phyloP scores from a whole-genome alignment of 768 basidiomycete species.

The Rhodosporidiobolus sp. region DNA sequence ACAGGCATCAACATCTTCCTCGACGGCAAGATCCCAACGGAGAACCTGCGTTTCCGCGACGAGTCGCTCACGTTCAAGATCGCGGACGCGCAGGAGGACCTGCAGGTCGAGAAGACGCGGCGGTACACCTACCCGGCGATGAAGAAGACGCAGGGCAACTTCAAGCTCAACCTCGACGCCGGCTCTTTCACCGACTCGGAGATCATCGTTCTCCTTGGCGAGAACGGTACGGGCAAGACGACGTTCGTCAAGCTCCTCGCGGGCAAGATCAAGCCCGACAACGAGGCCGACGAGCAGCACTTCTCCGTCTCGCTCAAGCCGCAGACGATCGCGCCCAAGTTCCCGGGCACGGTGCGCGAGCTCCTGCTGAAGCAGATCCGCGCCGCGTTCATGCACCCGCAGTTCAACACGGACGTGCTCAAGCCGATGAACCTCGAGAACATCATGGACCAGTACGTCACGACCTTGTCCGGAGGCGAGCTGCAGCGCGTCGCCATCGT shows the following conservation, averaged over 20 bases:
- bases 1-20: slow-evolving; percentile 98
- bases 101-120: slow-evolving; percentile 77
- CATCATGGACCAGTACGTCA: slow-evolving; percentile 96
- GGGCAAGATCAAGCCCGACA: slow-evolving; percentile 79
- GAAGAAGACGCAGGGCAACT: slow-evolving; percentile 91
- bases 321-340: slow-evolving; percentile 96
- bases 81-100: slow-evolving; percentile 90
- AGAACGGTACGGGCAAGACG: slow-evolving; percentile 97
- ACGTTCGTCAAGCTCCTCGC: slow-evolving; percentile 94
- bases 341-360: slow-evolving; percentile 95
- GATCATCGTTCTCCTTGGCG: slow-evolving; percentile 98
- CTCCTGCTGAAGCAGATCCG: slow-evolving; percentile 91
- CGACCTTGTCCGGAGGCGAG: slow-evolving; percentile 97
- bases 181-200: slow-evolving; percentile 98
- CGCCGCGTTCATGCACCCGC: slow-evolving; percentile 95
- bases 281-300: slow-evolving; percentile 60
- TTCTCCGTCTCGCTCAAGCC: slow-evolving; percentile 93
- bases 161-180: slow-evolving; percentile 88
- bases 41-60: slow-evolving; percentile 95
- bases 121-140: slow-evolving; percentile 90
- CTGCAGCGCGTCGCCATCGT: slow-evolving; percentile 95
- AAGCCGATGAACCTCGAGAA: slow-evolving; percentile 95
- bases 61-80: slow-evolving; percentile 96
- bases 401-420: slow-evolving; percentile 96
- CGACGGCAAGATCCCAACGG: slow-evolving; percentile 96